Base-by-base conservation (phyloP, 805 yeast species). In the Metschnikowia cubensis region DNA sequence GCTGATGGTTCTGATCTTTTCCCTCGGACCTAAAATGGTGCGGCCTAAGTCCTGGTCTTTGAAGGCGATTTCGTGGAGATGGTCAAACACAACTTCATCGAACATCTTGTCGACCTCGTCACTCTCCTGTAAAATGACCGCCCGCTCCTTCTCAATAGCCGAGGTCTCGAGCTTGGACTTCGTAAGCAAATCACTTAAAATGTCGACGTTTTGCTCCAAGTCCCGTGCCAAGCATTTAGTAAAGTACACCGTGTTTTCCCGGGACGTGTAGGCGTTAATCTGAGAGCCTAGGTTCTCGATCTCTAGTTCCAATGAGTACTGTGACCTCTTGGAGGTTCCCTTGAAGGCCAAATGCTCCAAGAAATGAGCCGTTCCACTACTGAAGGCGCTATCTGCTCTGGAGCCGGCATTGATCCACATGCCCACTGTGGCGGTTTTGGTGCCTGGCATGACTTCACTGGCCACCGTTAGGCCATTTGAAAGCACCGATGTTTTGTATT, bases 341-440 rank as follows among this genome's bases (percentile, higher is more conserved):
- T 94, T 94, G 75, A 94, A 94, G 8, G 98, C 96, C 63, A 94
- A 75, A 70, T 94, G 99, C 69, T 94, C 99, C 50, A 94, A 73
- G 66, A 94, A 94, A 71, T 94, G 99, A 0, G 99, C 99, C 6
- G 98, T 91, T 43, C 99, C 99, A 47, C 82, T 76, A 59, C 90
- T 90, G 63, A 78, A 78, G 61, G 87, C 82, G 61, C 83, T 85
- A 69, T 94, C 99, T 3, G 98, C 98, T 54, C 99, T 79, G 3
- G 97, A 91, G 2, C 99, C 99, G 37, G 99, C 97, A 70, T 94
- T 97, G 54, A 94, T 90, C 92, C 97, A 95, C 49, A 94, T 92
- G 2, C 98, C 99, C 13, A 94, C 97, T 1, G 99, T 94, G 53
- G 99, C 98, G 40, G 97, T 90, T 59, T 85, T 79, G 6, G 95